Base-by-base conservation (phyloP, 371 early-diverging fungal genomes). In the Mucor racemosus region DNA sequence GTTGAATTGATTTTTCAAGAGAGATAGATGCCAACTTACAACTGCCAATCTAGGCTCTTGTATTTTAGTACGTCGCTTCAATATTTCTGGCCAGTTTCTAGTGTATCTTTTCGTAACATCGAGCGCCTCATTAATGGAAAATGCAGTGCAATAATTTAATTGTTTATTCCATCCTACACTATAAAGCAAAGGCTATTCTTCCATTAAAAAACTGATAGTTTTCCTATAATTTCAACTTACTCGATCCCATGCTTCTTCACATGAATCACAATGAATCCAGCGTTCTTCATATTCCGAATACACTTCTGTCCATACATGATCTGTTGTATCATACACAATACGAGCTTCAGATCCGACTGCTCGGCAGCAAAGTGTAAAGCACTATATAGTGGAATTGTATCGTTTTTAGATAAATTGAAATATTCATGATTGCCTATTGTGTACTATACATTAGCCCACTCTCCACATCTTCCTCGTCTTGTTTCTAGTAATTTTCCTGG, bases 91-190 rank as follows among this genome's bases (percentile, higher is more conserved):
- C 75, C 82, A 86, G n/a, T 81, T 71, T 41, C 67, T 57, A 4
- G 79, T 80, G 57, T 89, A 90, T 41, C 88, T 67, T 44, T 82
- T 80, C 1, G 87, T 88, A 5, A 90, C 90, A 78, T 91, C 92
- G 3, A 88, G 68, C 0, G 82, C 88, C 63, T 86, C 88, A 57
- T 86, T 70, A 1, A 75, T 76, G 10, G 85, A 84, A 56, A 84
- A 81, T 0, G 87, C 82, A 58, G 88, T 67, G 72, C 82, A 82
- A 58, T 90, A 92, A 39, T 72, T 84, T 38, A 91, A 67, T n/a
- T 85, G 72, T 68, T 92, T 92, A n/a, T 85, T 87, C 93, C 93
- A 92, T 17, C 93, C 91, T 15, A 73, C 79, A 57, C 84, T 86
- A 63, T 91, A 91, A 41, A 88, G 69, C 42, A 88, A 73, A 21